Base-by-base conservation (phyloP, 208 protist genomes). In the Herpetomonas tarakana region DNA sequence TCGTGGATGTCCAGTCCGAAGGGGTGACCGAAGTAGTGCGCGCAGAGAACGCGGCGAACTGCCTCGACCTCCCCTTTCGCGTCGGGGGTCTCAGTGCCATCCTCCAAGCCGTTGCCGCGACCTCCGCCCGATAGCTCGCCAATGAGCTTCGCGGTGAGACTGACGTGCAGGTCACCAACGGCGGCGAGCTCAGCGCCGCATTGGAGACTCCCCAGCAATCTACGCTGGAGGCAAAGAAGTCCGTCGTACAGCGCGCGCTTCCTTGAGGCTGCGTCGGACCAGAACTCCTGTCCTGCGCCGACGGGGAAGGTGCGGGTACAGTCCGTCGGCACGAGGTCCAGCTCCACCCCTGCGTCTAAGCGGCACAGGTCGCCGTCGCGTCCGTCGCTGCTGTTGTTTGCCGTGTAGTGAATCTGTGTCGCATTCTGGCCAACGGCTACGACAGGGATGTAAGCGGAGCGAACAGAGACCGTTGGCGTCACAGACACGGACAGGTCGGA, bases 1-100 rank as follows among this genome's bases (percentile, higher is more conserved):
- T 88, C 81, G 27, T 88, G 81, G 25, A 88, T 69, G 54, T 88
- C 81, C 18, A 88, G 44, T 11, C 81, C 81, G 14, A 84, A 78
- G 25, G 77, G 65, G 59, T 88, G 81, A 0, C 81, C 81, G 46
- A 79, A 81, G 46, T 30, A 45, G 52, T 88, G 81, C 9, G 81
- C 70, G 54, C 81, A 88, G 49, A 84, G 78, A 47, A 78, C 72
- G n/a, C 52, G 47, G 16, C 69, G 70, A 39, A 88, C 71, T 7
- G 62, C 45, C 1, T 46, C 30, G 24, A 65, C 44, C 11, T 68
- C 58, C 16, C 55, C 30, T n/a, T 54, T 49, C 14, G 29, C 51
- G 30, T 73, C 53, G 0, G n/a, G n/a, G n/a, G n/a, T n/a, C n/a
- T n/a, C n/a, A n/a, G n/a, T n/a, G n/a, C n/a, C n/a, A n/a, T n/a